phyloP scores from a whole-genome alignment of 2,329 filamentous ascomycete genomes.

The Colletotrichum navitas region DNA sequence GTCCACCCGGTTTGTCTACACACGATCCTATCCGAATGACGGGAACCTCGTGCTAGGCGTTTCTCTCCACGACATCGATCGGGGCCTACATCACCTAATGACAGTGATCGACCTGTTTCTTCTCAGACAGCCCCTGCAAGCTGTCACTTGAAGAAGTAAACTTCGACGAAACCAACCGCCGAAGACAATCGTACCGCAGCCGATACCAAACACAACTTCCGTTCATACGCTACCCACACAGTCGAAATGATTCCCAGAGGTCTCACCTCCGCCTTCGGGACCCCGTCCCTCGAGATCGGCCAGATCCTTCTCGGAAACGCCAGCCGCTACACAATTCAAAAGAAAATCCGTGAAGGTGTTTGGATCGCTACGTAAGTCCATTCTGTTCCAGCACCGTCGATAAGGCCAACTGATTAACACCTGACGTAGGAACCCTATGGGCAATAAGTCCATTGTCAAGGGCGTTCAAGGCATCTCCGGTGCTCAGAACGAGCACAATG shows the following conservation, averaged over 20 bases:
- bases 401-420: neutral
- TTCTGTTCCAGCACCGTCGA: too few species aligned
- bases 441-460: constrained; percentile 40
- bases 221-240: neutral
- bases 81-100: constrained; percentile 31
- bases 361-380: constrained; percentile 38
- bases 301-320: constrained; percentile 40
- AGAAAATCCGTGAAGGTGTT: constrained; percentile 41
- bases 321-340: constrained; percentile 41
- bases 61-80: constrained; percentile 17
- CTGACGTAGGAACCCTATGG: constrained; percentile 26
- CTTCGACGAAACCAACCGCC: constrained; percentile 12
- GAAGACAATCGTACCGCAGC: neutral
- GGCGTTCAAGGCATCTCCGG: constrained; percentile 38
- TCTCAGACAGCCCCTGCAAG: constrained; percentile 40
- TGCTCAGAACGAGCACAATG: constrained; percentile 40
- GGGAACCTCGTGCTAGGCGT: constrained; percentile 29
- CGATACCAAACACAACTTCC: neutral
- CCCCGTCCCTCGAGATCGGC: constrained; percentile 39
- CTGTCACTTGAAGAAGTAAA: constrained; percentile 36
- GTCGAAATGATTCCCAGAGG: constrained; percentile 37
- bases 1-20: constrained; percentile 13
- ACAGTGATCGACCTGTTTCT: constrained; percentile 35
- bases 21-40: constrained; percentile 26
- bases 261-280: constrained; percentile 34